Evolutionary conservation across 2,329 filamentous ascomycete species (phyloP).

Genomic region (Monilinia laxa): DNA sequence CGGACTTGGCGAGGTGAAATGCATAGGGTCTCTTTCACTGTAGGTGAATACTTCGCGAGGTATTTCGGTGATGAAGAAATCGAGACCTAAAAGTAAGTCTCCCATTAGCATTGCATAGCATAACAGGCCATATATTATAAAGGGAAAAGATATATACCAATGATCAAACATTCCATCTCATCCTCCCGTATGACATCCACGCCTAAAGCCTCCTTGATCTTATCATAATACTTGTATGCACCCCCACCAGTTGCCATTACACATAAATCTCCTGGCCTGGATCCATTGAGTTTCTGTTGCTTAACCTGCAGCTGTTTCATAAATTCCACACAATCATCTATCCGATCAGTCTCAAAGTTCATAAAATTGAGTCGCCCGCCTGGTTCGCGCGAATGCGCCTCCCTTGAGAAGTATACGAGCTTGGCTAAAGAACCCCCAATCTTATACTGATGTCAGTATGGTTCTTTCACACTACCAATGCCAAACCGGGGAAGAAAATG

Average conservation of each 20-base stretch:
- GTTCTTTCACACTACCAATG: neutral
- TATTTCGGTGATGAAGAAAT: slow-evolving; percentile 99
- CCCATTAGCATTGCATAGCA: neutral
- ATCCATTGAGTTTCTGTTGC: slow-evolving; percentile 73
- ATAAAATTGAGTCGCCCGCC: slow-evolving; percentile 93
- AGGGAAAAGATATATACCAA: slow-evolving; percentile 56
- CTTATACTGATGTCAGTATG: slow-evolving; percentile 47
- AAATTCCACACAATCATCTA: slow-evolving; percentile 90
- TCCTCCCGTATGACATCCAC: slow-evolving; percentile 91
- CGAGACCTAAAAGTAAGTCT: slow-evolving; percentile 61
- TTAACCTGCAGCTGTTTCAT: slow-evolving; percentile 83
- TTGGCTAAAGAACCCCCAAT: slow-evolving; percentile 96
- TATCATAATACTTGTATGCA: slow-evolving; percentile 95
- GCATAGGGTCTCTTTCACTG: slow-evolving; percentile 85
- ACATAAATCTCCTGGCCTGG: slow-evolving; percentile 69
- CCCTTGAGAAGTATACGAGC: slow-evolving; percentile 94
- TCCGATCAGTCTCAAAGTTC: slow-evolving; percentile 92
- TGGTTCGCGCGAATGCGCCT: slow-evolving; percentile 73
- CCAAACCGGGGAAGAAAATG: slow-evolving; percentile 24
- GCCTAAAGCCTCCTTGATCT: slow-evolving; percentile 76
- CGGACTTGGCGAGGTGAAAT: slow-evolving; percentile 73
- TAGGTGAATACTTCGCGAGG: slow-evolving; percentile 97
- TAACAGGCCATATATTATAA: neutral
- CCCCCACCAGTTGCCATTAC: slow-evolving; percentile 96
- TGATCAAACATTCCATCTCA: slow-evolving; percentile 98